Evolutionary conservation across 2,329 filamentous ascomycete genomes (phyloP).

Genomic region (Colletotrichum orbiculare): DNA sequence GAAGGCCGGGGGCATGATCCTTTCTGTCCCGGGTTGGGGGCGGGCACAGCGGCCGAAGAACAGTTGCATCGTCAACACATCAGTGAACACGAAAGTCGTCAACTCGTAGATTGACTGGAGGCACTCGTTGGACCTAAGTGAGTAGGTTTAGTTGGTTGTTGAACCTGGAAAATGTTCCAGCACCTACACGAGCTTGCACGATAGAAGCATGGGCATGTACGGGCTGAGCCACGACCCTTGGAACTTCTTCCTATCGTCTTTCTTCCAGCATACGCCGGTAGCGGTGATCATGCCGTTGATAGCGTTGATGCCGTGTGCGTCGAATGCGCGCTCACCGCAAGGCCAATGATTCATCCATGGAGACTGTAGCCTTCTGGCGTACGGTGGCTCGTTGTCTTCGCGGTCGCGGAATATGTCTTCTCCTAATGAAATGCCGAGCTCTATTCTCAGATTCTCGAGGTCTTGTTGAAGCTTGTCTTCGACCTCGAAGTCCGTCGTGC

Average conservation of each 20-base stretch:
- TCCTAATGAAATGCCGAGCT: neutral
- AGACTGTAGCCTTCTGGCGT: constrained; percentile 3
- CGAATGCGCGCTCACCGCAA: constrained; percentile 8
- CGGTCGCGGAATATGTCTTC: neutral
- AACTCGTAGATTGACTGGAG: constrained; percentile 16
- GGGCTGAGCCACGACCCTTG: neutral
- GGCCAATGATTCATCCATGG: constrained; percentile 26
- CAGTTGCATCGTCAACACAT: neutral
- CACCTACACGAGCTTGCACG: constrained; percentile 25
- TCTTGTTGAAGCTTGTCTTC: constrained; percentile 16
- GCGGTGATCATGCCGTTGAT: neutral
- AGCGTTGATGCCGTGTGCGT: neutral
- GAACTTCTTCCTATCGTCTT: neutral
- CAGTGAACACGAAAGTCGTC: constrained; percentile 25
- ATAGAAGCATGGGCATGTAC: constrained; percentile 22
- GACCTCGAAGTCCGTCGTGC: constrained; percentile 25
- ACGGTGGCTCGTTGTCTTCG: neutral
- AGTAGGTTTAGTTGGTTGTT: no score
- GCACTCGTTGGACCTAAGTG: constrained; percentile 11
- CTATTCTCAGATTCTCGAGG: neutral
- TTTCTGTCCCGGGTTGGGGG: neutral
- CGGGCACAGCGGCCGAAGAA: constrained; percentile 16
- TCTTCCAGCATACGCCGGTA: neutral
- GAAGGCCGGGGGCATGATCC: neutral
- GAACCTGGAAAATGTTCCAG: no score